A percentile compares a stretch with the other conserved stretches of the same genome.
These are phyloP conservation scores for Eurotiales sp. DNA, from an alignment of 2,329 filamentous ascomycete genomes.

Conservation along the genomic window DNA sequence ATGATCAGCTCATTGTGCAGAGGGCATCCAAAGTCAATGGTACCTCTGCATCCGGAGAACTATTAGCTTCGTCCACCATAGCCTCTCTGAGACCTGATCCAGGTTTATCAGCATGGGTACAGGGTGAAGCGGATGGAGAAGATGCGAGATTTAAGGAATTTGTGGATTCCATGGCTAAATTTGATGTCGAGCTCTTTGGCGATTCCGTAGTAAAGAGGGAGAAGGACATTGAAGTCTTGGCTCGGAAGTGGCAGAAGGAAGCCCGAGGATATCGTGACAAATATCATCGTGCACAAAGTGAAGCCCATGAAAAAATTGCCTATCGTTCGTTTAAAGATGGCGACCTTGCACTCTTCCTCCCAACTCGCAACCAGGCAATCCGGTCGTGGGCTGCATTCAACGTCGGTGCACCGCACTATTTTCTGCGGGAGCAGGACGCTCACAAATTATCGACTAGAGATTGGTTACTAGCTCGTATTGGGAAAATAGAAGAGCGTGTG, in stretches of 20 bases:
- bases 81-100: constrained; percentile 55
- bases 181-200: constrained; percentile 78
- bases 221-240: constrained; percentile 89
- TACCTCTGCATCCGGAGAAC: constrained; percentile 33
- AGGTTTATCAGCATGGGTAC: constrained; percentile 77
- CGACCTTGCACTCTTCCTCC: constrained; percentile 88
- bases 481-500: constrained; percentile 84
- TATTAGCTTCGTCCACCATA: constrained; percentile 31
- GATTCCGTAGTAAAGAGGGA: constrained; percentile 85
- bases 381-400: constrained; percentile 99
- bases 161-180: constrained; percentile 67
- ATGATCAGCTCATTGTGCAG: constrained; percentile 69
- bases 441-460: constrained; percentile 82
- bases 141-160: constrained; percentile 71
- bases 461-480: constrained; percentile 94
- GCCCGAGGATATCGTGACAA: constrained; percentile 83
- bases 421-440: constrained; percentile 84
- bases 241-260: constrained; percentile 90
- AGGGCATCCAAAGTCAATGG: constrained; percentile 58
- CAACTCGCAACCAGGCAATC: constrained; percentile 88
- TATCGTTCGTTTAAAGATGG: constrained; percentile 95
- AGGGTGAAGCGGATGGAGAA: constrained; percentile 63
- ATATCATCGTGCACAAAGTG: constrained; percentile 72
- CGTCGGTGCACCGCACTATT: constrained; percentile 94
- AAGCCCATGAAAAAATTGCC: constrained; percentile 92